These are phyloP conservation scores for Hemisphaericaspora lyxosophila DNA, from an alignment of 1,139 yeast genomes.

Conservation along the genomic window DNA sequence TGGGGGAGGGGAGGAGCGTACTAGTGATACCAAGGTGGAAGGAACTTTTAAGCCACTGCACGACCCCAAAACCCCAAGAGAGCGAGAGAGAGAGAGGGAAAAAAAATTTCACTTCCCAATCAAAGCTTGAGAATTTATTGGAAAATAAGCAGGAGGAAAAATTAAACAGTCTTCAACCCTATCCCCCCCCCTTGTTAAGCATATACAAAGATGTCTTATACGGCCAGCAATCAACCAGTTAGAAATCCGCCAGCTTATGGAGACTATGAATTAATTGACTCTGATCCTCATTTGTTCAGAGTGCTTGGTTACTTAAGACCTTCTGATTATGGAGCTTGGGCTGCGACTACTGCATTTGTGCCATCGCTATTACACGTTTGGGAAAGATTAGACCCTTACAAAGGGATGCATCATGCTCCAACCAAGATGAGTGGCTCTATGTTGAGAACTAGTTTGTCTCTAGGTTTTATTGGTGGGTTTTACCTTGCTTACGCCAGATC, in stretches of 20 bases:
- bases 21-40: too few relatives aligned
- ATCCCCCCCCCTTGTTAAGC: too few relatives aligned
- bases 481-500: slow-evolving; percentile 65
- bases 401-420: slow-evolving; percentile 59
- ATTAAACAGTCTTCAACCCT: too few relatives aligned
- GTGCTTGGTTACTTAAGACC: slow-evolving; percentile 74
- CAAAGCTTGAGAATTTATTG: neutral
- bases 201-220: slow-evolving; percentile 37
- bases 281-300: slow-evolving; percentile 73
- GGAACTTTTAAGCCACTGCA: too few relatives aligned
- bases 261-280: slow-evolving; percentile 62
- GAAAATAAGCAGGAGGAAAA: neutral
- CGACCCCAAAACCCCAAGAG: too few relatives aligned
- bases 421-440: slow-evolving; percentile 55
- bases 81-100: too few relatives aligned
- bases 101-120: neutral
- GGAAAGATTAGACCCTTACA: slow-evolving; percentile 63
- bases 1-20: too few relatives aligned
- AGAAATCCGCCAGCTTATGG: slow-evolving; percentile 45
- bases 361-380: slow-evolving; percentile 62
- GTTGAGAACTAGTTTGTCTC: slow-evolving; percentile 56
- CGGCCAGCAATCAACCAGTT: slow-evolving; percentile 40
- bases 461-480: slow-evolving; percentile 75
- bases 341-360: slow-evolving; percentile 59
- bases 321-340: slow-evolving; percentile 67